phyloP scores from a whole-genome alignment of 1,284 basidiomycete genomes.

The Austroboletus rostrupii region DNA sequence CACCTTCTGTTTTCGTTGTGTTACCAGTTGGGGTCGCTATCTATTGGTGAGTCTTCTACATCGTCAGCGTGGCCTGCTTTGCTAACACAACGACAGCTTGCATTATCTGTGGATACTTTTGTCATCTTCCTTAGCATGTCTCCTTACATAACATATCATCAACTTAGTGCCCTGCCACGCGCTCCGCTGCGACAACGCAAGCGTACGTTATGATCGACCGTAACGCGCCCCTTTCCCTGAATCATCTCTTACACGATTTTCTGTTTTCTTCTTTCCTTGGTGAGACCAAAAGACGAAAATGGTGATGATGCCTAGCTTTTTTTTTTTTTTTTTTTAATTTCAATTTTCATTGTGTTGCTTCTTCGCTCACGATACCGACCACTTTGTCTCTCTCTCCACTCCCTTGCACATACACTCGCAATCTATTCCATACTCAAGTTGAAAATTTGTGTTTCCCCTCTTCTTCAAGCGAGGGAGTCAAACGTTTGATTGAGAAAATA shows the following conservation, averaged over 20 bases:
- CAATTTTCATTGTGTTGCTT: neutral
- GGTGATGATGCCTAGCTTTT: neutral
- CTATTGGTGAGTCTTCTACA: constrained; percentile 19
- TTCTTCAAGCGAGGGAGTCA: neutral
- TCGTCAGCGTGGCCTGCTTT: neutral
- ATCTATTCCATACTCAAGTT: constrained; percentile 1
- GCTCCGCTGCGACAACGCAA: neutral
- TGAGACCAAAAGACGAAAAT: neutral
- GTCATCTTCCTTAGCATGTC: constrained; percentile 23
- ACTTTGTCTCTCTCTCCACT: neutral
- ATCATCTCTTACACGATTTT: too few species aligned
- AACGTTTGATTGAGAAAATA: neutral
- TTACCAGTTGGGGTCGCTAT: constrained; percentile 18
- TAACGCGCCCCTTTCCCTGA: neutral
- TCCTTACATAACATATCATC: constrained; percentile 27
- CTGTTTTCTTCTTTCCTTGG: neutral
- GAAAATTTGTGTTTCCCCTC: neutral
- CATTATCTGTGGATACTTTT: constrained; percentile 33
- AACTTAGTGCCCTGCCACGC: constrained; percentile 19
- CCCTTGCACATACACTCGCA: neutral
- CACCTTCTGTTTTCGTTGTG: constrained; percentile 1
- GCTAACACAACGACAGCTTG: constrained; percentile 20
- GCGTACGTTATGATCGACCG: neutral
- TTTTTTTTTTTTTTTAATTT: neutral
- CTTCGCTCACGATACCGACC: neutral